Evolutionary conservation across 129 eudicot species (phyloP).

Genomic region (Artemisia argyi): DNA sequence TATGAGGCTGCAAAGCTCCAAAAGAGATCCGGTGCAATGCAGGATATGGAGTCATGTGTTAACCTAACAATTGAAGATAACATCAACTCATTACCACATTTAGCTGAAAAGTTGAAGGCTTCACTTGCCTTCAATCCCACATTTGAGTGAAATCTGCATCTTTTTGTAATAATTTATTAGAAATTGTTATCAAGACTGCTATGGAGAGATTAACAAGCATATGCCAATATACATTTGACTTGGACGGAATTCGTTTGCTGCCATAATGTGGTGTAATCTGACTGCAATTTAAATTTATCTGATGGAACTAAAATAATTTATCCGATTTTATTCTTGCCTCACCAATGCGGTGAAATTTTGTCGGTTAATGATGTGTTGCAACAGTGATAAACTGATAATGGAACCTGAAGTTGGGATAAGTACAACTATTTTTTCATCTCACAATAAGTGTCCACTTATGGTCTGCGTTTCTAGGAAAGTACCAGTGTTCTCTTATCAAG

Average conservation of each 20-base stretch:
- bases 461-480: no score
- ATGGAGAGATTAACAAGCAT: not conserved
- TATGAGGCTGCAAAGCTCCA: constrained; percentile 75
- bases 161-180: not conserved
- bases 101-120: constrained; percentile 66
- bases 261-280: not conserved
- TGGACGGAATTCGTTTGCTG: not conserved
- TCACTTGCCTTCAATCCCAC: constrained; percentile 43
- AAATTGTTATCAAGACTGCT: not conserved
- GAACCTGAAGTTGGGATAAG: not conserved
- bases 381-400: not conserved
- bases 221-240: constrained; percentile 1
- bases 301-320: not conserved
- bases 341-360: no score
- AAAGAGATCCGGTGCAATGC: constrained; percentile 42
- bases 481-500: no score
- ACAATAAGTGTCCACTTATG: no score
- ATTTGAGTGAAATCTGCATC: constrained; percentile 26
- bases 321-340: not conserved
- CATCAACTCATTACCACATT: constrained; percentile 57
- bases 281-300: not conserved
- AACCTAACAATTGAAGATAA: constrained; percentile 65
- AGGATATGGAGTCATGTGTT: constrained; percentile 78
- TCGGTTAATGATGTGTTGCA: no score
- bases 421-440: no score